Evolutionary conservation across 2,329 filamentous ascomycete species (phyloP).

Genomic region (Fusarium ambrosium): DNA sequence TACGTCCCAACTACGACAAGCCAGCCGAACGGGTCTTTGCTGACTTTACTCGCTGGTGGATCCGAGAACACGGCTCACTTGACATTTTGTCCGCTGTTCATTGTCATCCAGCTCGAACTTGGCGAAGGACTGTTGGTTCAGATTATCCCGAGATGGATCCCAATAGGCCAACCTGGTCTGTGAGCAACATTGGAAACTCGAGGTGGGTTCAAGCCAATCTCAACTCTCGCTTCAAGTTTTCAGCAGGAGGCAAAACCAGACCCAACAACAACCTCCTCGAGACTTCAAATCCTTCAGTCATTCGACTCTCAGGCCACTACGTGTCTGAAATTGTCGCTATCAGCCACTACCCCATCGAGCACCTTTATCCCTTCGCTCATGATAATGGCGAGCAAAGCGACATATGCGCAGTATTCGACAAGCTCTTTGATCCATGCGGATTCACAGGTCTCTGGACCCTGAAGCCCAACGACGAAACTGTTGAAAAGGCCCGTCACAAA

Average conservation of each 20-base stretch:
- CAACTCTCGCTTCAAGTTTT: conserved; percentile 20
- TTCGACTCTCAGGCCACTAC: conserved; percentile 9
- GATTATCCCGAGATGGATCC: accelerated
- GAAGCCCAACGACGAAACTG: not conserved
- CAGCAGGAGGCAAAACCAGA: conserved; percentile 9
- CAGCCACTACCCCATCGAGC: conserved; percentile 20
- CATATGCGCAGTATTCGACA: conserved; percentile 15
- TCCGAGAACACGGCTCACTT: conserved; percentile 19
- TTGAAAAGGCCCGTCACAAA: conserved; percentile 4
- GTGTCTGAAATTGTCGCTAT: conserved; percentile 15
- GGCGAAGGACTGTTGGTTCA: conserved; percentile 7
- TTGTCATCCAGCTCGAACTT: conserved; percentile 28
- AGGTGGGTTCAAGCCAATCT: conserved; percentile 24
- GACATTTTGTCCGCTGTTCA: conserved; percentile 26
- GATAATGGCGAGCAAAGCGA: not conserved
- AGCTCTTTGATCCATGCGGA: conserved; percentile 29
- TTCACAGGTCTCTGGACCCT: conserved; percentile 25
- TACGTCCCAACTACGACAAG: conserved; percentile 37
- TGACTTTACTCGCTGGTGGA: conserved; percentile 40
- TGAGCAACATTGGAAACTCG: conserved; percentile 21
- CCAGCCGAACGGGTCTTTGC: conserved; percentile 24
- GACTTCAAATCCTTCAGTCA: not conserved
- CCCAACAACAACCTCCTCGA: conserved; percentile 17
- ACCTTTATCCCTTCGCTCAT: conserved; percentile 18
- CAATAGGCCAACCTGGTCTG: conserved; percentile 24